phyloP scores from a whole-genome alignment of 331 rosid species.

The Pyracantha coccinea region DNA sequence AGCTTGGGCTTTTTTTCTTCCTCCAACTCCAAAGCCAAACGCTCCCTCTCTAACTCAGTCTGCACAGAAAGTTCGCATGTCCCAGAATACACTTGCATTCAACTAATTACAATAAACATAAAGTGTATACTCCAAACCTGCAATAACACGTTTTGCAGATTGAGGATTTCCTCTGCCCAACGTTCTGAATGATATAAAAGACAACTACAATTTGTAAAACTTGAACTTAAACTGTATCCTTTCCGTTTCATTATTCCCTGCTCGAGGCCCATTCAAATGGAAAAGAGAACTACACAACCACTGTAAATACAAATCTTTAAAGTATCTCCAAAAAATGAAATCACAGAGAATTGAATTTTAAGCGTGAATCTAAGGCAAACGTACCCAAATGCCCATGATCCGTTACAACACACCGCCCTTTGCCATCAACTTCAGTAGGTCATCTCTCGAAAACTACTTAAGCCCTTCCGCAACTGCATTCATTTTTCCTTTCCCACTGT shows the following conservation, averaged over 20 bases:
- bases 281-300: constrained; percentile 52
- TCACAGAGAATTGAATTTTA: neutral
- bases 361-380: constrained; percentile 1
- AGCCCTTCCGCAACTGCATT: constrained; percentile 35
- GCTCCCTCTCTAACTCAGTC: constrained; percentile 93
- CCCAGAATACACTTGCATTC: constrained; percentile 15
- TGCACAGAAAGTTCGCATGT: constrained; percentile 24
- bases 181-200: constrained; percentile 61
- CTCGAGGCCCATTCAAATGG: constrained; percentile 88
- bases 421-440: constrained; percentile 68
- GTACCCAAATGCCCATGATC: constrained; percentile 86
- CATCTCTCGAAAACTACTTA: constrained; percentile 55
- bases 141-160: constrained; percentile 75
- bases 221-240: constrained; percentile 67
- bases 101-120: constrained; percentile 4
- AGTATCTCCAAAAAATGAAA: neutral
- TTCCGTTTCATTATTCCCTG: constrained; percentile 61
- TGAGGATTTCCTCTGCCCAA: constrained; percentile 71
- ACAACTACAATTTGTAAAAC: constrained; percentile 29
- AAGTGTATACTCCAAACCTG: constrained; percentile 39
- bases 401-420: constrained; percentile 80
- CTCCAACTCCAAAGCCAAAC: constrained; percentile 92
- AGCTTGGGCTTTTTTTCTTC: constrained; percentile 87
- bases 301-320: neutral
- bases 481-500: constrained; percentile 21